Base-by-base conservation (phyloP, 2,329 filamentous ascomycete genomes). In the Gliomastix tumulicola region DNA sequence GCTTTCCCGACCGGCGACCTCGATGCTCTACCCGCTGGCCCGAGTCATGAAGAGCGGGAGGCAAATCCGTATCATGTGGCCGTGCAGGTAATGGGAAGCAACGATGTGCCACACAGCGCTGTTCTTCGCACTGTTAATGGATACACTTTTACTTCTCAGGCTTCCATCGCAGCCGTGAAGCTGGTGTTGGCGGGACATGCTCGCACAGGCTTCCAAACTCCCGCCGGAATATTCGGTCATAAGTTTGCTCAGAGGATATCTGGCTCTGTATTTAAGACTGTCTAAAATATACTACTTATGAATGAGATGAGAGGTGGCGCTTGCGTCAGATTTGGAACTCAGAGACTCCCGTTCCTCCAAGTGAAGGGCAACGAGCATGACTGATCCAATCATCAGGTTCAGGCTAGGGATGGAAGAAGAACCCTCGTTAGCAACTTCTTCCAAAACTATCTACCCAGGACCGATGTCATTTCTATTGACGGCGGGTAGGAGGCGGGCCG, bases 101-200 rank as follows among this genome's bases (percentile, higher is more conserved):
- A 46, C 31, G 38, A 41, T 5, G 17, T 15, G 20, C 30, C 28
- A 2, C 38, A 12, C 6, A 28, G 17, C 3, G 45, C 44, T n/a
- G 39, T 42, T 4, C 35, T 48, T 10, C 44, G 49, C 18, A 47
- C 37, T 3, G 44, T 45, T 2, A 49, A 50, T 30, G 47, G 47
- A 3, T 50, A 50, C 30, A 42, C 41, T 6, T 48, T 49, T 30
- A 50, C 45, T 2, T 22, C 40, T 1, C 23, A 41, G 16, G 45
- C 44, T 3, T 43, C 48, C 2, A 35, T 44, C 10, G 40, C 47
- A 21, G 44, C 44, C 5, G 43, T 35, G 2, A 42, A 28, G 19
- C 34, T 41, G 9, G 36, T 49, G 4, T 25, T 49, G 5, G 19
- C 13, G 7, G 46, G 44, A 4, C 32, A 46, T 10, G 17, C 36